Evolutionary conservation across 225 moss, liverwort and hornwort species (phyloP), one percentile per base, ranked within the genome.

Genomic region (Anthoceros angustus): DNA sequence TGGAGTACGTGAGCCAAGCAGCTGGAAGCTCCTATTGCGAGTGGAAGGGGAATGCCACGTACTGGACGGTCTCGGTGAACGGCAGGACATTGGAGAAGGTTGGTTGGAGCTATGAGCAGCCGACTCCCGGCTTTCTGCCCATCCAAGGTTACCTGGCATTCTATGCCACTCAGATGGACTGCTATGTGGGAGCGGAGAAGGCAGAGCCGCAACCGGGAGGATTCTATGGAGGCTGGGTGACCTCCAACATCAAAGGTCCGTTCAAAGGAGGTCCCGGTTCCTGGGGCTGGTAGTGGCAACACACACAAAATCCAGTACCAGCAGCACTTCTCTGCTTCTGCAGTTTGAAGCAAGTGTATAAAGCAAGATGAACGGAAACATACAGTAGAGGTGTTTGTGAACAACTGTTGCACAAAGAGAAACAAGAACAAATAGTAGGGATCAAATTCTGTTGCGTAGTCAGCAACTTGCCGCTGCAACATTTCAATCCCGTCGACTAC

Each of bases 141-240:
- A 80, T 92, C 7, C 82, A 84, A 69, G 84, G 82, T 6, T 77
- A 68, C 50, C 74, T 92, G 49, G 86, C 91, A 21, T 86, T 92
- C 68, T 88, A 92, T 72, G 81, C 77, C 3, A 78, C 72, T 61
- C 86, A 86, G 5, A 92, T 88, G 92, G 92, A 92, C 67, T 92
- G 88, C 74, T 92, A 79, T 67, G 92, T 92, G 11, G 92, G 86
- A 63, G 86, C 86, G 25, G 92, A 92, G 71, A 80, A 69, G 20
- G 92, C 83, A 26, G 79, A 80, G 71, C 92, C 86, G n/a, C 92
- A 92, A 63, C 92, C 92, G 21, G 88, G 92, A 25, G 82, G 87
- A 2, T 88, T 88, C 69, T 88, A 92, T 46, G 92, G 92, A 45
- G 88, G 92, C 61, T 92, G 92, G 92, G 77, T 92, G 18, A 92